Evolutionary conservation across 208 protist species (phyloP), one percentile per base, ranked within the genome.

Genomic region (Wallacemonas collosoma): DNA sequence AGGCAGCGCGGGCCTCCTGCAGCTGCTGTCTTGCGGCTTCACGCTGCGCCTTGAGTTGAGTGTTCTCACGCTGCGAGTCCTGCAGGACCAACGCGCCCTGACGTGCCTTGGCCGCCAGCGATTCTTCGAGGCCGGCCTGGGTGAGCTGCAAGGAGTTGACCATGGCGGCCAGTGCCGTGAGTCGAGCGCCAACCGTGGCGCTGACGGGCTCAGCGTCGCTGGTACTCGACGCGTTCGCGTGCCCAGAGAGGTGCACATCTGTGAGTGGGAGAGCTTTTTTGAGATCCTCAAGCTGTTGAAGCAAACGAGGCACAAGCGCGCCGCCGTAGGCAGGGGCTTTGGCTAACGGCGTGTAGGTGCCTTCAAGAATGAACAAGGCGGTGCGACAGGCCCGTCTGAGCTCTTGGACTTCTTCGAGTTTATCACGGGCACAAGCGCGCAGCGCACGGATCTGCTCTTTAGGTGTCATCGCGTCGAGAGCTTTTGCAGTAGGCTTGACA

Each of bases 391-490:
- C 77, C 1, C 51, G 56, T 4, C 69, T 76, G 26, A 94, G 79
- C 39, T 83, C 75, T 40, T 83, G 86, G 58, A 90, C 51, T 62
- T 94, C 86, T 14, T 72, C 75, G 6, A 83, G 54, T 53, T 73
- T 84, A n/a, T 65, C 64, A 5, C 53, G 60, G 41, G 67, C 71
- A 38, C 55, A 58, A 40, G 69, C 44, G 66, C 62, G 54, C 47
- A 69, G 26, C 7, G n/a, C 48, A 12, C 64, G 64, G 17, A 85
- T 54, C 47, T 60, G 63, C 17, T 39, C 55, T 17, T 70, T 38
- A 0, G 67, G 48, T 3, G 58, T 76, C 79, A 56, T 60, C 57
- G 41, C 73, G 60, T 3, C 11, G 15, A 65, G 7, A 2, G 77
- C 9, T 12, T 76, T 64, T 11, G 47, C 9, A 40, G 72, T 53